These are phyloP conservation scores for Rhexocercosporidium sp. DNA, from an alignment of 2,329 filamentous ascomycete species.

Conservation along the genomic window DNA sequence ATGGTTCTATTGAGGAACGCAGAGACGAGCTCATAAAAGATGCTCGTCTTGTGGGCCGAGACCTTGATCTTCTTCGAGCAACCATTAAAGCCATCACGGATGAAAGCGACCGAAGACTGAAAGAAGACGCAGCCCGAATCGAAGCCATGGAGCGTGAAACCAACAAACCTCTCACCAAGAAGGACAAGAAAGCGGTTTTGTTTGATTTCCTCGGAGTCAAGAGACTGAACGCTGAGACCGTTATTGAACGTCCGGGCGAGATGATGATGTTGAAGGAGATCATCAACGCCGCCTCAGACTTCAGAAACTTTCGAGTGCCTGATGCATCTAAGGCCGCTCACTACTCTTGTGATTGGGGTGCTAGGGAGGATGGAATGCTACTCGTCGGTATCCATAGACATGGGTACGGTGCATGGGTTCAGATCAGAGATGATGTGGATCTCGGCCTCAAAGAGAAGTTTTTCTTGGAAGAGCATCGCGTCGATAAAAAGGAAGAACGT, in stretches of 20 bases:
- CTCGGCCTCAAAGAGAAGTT: constrained; percentile 88
- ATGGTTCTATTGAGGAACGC: constrained; percentile 87
- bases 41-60: constrained; percentile 81
- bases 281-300: constrained; percentile 70
- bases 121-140: constrained; percentile 71
- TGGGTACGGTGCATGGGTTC: constrained; percentile 93
- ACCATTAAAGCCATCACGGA: constrained; percentile 71
- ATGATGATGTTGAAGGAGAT: constrained; percentile 83
- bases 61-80: constrained; percentile 76
- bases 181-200: constrained; percentile 95
- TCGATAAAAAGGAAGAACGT: constrained; percentile 95
- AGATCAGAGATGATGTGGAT: constrained; percentile 90
- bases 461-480: constrained; percentile 96
- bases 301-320: constrained; percentile 80
- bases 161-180: constrained; percentile 88
- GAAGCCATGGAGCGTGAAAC: constrained; percentile 69
- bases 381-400: constrained; percentile 91
- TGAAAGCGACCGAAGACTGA: constrained; percentile 74
- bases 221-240: constrained; percentile 93
- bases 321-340: constrained; percentile 92
- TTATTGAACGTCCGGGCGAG: constrained; percentile 88
- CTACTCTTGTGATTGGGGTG: constrained; percentile 91
- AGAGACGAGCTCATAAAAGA: constrained; percentile 86
- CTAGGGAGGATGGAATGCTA: constrained; percentile 95
- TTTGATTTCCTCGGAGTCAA: constrained; percentile 95